Evolutionary conservation across 352 stramenopile genomes (phyloP), one percentile per base, ranked within the genome.

Genomic region (Thalassiosira oceanica): DNA sequence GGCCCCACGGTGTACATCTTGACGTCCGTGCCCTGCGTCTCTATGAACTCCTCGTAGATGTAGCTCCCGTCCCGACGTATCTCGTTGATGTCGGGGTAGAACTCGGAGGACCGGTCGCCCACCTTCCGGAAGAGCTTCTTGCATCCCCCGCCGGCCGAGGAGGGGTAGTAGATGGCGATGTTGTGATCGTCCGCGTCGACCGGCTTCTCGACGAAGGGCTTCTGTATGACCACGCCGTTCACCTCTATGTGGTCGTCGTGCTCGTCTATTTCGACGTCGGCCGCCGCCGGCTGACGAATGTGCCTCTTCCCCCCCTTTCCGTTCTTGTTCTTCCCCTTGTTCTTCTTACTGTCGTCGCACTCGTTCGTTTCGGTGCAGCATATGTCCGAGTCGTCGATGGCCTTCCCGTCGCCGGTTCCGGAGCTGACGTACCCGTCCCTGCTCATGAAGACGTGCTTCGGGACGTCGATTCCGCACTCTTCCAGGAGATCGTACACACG

Each of bases 191-290:
- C 97, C 0, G 96, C 95, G 77, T 99, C 89, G 0, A 97, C 95
- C 0, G 97, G 97, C 82, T 99, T 99, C 80, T 99, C 97, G 0
- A 99, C 97, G 64, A 99, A 99, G 1, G 96, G 97, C 78, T 99
- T 99, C 77, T 98, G 93, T 55, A 99, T 97, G 41, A 86, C 88
- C 27, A 98, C 89, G 24, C 94, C 95, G 72, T 98, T 98, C 36
- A 98, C 74, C 61, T 93, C 78, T 60, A 94, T 94, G 46, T 93
- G 87, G 66, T 94, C 86, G 51, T 94, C 89, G 69, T 87, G 87
- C 45, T 95, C 88, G 27, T 86, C 67, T 7, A 93, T 61, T 26
- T 85, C 74, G 31, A 37, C 31, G 37, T 46, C 37, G n/a, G n/a
- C n/a, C n/a, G n/a, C n/a, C n/a, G n/a, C n/a, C n/a, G n/a, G n/a